These are phyloP conservation scores for Ophiobolus disseminans DNA, from an alignment of 2,329 filamentous ascomycete genomes.

Conservation along the genomic window DNA sequence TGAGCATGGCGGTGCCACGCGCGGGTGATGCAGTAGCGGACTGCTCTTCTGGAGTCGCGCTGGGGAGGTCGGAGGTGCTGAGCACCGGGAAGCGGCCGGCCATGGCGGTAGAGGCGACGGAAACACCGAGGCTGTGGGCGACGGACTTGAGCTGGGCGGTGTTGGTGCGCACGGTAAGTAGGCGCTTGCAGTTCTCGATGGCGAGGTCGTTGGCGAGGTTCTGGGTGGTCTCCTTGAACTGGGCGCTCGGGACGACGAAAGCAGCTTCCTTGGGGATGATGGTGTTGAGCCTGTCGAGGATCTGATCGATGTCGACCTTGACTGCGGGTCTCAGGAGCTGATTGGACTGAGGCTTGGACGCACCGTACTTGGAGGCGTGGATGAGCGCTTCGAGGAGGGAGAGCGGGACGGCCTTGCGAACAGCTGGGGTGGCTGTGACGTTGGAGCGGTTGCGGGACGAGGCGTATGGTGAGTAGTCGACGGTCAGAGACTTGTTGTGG, in stretches of 20 bases:
- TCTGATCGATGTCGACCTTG: conserved; percentile 19
- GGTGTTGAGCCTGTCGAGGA: conserved; percentile 24
- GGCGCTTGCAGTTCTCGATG: conserved; percentile 27
- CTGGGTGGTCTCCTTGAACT: conserved; percentile 10
- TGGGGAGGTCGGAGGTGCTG: conserved; percentile 59
- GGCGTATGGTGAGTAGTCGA: conserved; percentile 5
- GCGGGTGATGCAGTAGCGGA: conserved; percentile 72
- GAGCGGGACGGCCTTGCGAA: conserved; percentile 11
- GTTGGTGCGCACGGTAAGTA: conserved; percentile 22
- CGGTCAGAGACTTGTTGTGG: conserved; percentile 22
- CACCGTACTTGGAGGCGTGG: conserved; percentile 17
- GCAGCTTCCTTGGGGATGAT: conserved; percentile 10
- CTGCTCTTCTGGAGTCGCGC: conserved; percentile 65
- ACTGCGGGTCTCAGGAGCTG: conserved; percentile 21
- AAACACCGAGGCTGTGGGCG: conserved; percentile 14
- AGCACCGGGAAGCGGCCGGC: conserved; percentile 44
- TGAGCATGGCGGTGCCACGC: conserved; percentile 76
- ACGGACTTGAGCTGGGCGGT: conserved; percentile 16
- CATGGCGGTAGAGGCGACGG: conserved; percentile 25
- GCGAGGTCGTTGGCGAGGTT: conserved; percentile 30
- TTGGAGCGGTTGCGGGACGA: neutral
- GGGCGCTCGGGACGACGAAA: neutral
- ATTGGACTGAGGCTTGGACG: conserved; percentile 14
- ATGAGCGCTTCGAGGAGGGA: conserved; percentile 27
- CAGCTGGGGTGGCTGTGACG: neutral